Base-by-base conservation (phyloP, 352 stramenopile genomes). In the Phytophthora sp. region DNA sequence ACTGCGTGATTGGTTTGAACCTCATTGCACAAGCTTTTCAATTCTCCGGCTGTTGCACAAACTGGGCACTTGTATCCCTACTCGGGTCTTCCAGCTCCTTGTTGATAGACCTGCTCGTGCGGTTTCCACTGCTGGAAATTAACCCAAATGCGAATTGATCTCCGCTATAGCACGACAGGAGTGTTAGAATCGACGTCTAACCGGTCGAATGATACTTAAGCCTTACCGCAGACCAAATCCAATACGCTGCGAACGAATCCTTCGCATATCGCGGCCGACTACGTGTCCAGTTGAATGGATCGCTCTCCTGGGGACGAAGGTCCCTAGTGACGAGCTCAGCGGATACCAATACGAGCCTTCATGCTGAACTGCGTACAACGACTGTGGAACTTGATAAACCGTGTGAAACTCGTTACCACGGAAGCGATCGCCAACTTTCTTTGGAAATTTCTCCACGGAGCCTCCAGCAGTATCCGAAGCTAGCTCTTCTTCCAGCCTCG, bases 21-120 rank as follows among this genome's bases (percentile, higher is more conserved):
- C n/a, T n/a, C n/a, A n/a, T n/a, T n/a, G n/a, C n/a, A n/a, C n/a
- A n/a, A n/a, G n/a, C n/a, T n/a, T n/a, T n/a, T n/a, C n/a, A n/a
- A n/a, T n/a, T n/a, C n/a, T n/a, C n/a, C n/a, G n/a, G n/a, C n/a
- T n/a, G n/a, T n/a, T n/a, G n/a, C n/a, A n/a, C n/a, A n/a, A n/a
- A n/a, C n/a, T n/a, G n/a, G n/a, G n/a, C n/a, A n/a, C n/a, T n/a
- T n/a, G n/a, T n/a, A n/a, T n/a, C n/a, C n/a, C n/a, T n/a, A n/a
- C n/a, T n/a, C n/a, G n/a, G n/a, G n/a, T 78, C 57, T 86, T 80
- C n/a, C n/a, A n/a, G n/a, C n/a, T n/a, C n/a, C n/a, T n/a, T 79
- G 80, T 53, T 89, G 80, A 49, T 82, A 83, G 4, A 79, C 51
- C 45, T 67, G 60, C 18, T 74, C 61, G 41, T 49, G 31, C 49